Percentiles rank a stretch among this genome's conserved stretches.
These are phyloP conservation scores for Eremothecium sinecaudum DNA, from an alignment of 1,139 yeast genomes.

Conservation along the genomic window DNA sequence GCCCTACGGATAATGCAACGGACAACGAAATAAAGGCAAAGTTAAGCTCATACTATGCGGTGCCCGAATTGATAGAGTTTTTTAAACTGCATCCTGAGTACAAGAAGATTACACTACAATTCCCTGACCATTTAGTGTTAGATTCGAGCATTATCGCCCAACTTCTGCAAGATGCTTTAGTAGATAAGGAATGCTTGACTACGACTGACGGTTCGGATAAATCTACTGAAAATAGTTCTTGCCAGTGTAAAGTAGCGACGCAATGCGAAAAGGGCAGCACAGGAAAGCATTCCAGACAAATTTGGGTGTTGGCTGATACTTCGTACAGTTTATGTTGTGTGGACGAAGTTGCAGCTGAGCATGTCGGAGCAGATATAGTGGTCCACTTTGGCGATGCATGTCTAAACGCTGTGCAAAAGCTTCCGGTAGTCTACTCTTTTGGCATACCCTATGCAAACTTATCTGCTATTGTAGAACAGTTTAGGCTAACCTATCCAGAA, in stretches of 20 bases:
- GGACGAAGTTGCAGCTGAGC: constrained; percentile 95
- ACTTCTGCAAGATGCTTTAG: constrained; percentile 28
- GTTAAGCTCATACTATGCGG: constrained; percentile 43
- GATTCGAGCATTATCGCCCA: constrained; percentile 69
- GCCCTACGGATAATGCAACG: constrained; percentile 21
- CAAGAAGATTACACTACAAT: constrained; percentile 66
- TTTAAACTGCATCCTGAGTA: constrained; percentile 34
- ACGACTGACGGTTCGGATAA: neutral
- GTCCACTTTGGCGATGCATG: constrained; percentile 96
- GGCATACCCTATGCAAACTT: constrained; percentile 53
- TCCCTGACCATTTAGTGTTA: constrained; percentile 71
- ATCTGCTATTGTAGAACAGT: constrained; percentile 30
- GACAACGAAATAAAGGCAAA: constrained; percentile 29
- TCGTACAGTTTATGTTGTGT: constrained; percentile 93
- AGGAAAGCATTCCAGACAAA: constrained; percentile 25
- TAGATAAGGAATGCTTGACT: constrained; percentile 15
- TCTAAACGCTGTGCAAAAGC: constrained; percentile 60
- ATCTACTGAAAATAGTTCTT: constrained; percentile 15
- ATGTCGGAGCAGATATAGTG: constrained; percentile 74
- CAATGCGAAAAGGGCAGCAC: neutral
- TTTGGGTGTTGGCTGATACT: constrained; percentile 86
- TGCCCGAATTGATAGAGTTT: constrained; percentile 38
- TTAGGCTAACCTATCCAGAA: constrained; percentile 35
- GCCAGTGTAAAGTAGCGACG: constrained; percentile 16
- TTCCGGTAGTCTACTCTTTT: constrained; percentile 69